phyloP scores from a whole-genome alignment of 306 rosid species.

The Rosa rugosa region DNA sequence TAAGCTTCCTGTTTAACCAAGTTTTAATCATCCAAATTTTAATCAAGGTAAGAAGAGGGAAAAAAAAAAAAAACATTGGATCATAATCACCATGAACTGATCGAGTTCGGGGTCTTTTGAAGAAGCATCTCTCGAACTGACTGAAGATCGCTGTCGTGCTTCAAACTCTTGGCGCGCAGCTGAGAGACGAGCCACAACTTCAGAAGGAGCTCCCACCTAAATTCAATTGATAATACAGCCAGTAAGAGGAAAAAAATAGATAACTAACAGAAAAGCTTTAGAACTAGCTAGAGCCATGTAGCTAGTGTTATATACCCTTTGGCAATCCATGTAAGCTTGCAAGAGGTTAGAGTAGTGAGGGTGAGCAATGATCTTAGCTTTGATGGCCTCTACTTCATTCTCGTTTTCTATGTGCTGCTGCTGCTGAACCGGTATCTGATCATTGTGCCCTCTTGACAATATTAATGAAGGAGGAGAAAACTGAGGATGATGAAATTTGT shows the following conservation, averaged over 20 bases:
- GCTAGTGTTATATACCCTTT: constrained; percentile 52
- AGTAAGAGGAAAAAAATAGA: not conserved
- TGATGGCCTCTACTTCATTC: constrained; percentile 68
- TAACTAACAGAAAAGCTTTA: not conserved
- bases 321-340: constrained; percentile 96
- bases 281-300: not conserved
- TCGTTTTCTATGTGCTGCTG: constrained; percentile 17
- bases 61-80: not conserved
- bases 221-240: not conserved
- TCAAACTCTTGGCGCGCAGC: constrained; percentile 75
- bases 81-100: constrained; percentile 74
- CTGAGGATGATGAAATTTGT: constrained; percentile 46
- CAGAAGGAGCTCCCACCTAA: constrained; percentile 93
- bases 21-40: not conserved
- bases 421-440: constrained; percentile 22
- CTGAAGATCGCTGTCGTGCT: constrained; percentile 71
- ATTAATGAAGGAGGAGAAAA: constrained; percentile 41
- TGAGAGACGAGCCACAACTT: constrained; percentile 72
- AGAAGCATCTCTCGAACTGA: constrained; percentile 47
- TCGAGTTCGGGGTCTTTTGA: constrained; percentile 94
- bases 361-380: constrained; percentile 88
- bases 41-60: not conserved
- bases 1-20: constrained; percentile 72
- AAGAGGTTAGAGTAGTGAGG: constrained; percentile 87
- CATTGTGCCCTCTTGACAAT: constrained; percentile 42